These are phyloP conservation scores for Silene vulgaris DNA, from an alignment of 179 eudicot species.

Conservation along the genomic window DNA sequence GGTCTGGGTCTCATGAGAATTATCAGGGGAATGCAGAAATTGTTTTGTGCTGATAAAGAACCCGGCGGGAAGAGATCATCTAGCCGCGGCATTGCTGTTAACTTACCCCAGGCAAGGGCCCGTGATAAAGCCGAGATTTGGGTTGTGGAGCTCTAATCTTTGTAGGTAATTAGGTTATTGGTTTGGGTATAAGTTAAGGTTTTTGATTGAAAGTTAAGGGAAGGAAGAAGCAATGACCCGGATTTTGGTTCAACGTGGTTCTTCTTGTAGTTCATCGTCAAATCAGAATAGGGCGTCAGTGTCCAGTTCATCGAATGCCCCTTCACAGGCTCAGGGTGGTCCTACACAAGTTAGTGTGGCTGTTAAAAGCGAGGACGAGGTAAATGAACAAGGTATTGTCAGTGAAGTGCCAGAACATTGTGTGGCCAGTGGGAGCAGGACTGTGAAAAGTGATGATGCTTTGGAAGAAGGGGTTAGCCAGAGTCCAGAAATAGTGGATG, in stretches of 20 bases:
- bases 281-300: slow-evolving; percentile 41
- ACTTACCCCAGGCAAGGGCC: slow-evolving; percentile 70
- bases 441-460: slow-evolving; percentile 34
- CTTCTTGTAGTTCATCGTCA: slow-evolving; percentile 66
- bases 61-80: slow-evolving; percentile 52
- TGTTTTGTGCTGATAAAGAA: slow-evolving; percentile 41
- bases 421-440: slow-evolving; percentile 32
- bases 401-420: slow-evolving; percentile 37
- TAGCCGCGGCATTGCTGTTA: slow-evolving; percentile 53
- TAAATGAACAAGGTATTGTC: slow-evolving; percentile 44
- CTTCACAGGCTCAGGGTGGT: slow-evolving; percentile 36
- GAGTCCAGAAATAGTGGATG: slow-evolving; percentile 27
- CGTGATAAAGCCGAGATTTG: slow-evolving; percentile 53
- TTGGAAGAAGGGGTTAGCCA: slow-evolving; percentile 29
- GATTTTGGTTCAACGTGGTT: slow-evolving; percentile 83
- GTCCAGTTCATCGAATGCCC: slow-evolving; percentile 29
- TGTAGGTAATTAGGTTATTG: slow-evolving; percentile 21
- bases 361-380: slow-evolving; percentile 56
- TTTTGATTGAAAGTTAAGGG: slow-evolving; percentile 16
- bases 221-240: slow-evolving; percentile 55
- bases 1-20: slow-evolving; percentile 91
- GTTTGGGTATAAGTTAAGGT: slow-evolving; percentile 14
- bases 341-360: slow-evolving; percentile 30
- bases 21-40: slow-evolving; percentile 99
- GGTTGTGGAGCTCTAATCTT: slow-evolving; percentile 43